Percentiles rank a stretch among this genome's conserved stretches.
phyloP scores from a whole-genome alignment of 2,329 filamentous ascomycete genomes.

The Paecilomyces variotii region DNA sequence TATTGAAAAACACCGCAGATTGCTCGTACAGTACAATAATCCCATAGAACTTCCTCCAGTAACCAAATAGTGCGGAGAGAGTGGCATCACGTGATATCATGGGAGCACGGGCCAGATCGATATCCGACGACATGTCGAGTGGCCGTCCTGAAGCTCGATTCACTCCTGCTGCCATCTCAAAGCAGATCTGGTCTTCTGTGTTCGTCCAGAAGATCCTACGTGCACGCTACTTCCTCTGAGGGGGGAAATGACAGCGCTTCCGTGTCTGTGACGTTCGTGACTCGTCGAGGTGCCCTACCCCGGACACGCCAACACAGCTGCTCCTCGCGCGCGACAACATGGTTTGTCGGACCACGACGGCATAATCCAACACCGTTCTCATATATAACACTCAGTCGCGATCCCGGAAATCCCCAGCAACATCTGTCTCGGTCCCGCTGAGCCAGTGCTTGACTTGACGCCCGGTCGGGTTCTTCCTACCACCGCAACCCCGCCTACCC shows the following conservation, averaged over 20 bases:
- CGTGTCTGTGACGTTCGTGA: neutral
- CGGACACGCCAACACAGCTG: neutral
- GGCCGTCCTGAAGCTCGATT: neutral
- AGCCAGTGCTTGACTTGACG: neutral
- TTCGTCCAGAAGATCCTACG: neutral
- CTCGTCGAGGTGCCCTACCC: neutral
- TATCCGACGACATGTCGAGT: slow-evolving; percentile 7
- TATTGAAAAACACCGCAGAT: neutral
- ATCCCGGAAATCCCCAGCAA: neutral
- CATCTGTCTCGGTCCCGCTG: neutral
- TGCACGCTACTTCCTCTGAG: neutral
- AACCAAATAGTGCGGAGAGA: neutral
- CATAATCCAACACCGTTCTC: neutral
- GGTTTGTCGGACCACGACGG: neutral
- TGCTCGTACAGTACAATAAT: neutral
- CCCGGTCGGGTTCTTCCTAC: neutral
- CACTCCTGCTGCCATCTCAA: neutral
- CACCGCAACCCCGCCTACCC: neutral
- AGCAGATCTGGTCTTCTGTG: neutral
- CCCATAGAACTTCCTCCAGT: neutral
- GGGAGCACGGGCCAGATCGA: slow-evolving; percentile 3
- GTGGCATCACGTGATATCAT: neutral
- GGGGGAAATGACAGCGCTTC: neutral
- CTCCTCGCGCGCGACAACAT: neutral
- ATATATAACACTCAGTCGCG: neutral